Percentiles rank a stretch among this genome's conserved stretches.
Evolutionary conservation across 1,284 basidiomycete species (phyloP).

Genomic region (Singerocomus inundabilis): DNA sequence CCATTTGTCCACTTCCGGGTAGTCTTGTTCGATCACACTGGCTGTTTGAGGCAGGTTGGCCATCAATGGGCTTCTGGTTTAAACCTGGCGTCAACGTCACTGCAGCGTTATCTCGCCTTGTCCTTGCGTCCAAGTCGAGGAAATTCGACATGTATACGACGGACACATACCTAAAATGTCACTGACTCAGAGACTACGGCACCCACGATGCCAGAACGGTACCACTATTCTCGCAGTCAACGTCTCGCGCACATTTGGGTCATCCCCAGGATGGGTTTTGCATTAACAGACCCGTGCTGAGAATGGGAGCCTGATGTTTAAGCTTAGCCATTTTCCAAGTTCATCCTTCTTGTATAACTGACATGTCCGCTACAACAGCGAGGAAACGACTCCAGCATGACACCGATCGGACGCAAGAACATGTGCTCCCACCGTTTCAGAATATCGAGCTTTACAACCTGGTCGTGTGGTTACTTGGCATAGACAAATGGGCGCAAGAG

Average conservation of each 20-base stretch:
- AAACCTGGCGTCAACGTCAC: conserved; percentile 50
- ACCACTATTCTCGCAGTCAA: conserved; percentile 67
- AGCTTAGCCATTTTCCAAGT: background rate
- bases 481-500: conserved; percentile 51
- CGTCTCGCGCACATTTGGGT: conserved; percentile 86
- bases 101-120: conserved; percentile 52
- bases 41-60: conserved; percentile 55
- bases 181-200: background rate
- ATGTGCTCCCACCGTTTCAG: conserved; percentile 72
- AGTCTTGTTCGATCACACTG: background rate
- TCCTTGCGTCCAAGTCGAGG: conserved; percentile 40
- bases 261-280: conserved; percentile 76
- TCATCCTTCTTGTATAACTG: background rate
- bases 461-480: conserved; percentile 69
- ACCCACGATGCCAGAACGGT: conserved; percentile 69
- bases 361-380: conserved; percentile 37
- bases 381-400: conserved; percentile 39
- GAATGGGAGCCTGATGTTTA: conserved; percentile 51
- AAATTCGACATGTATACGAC: conserved; percentile 78
- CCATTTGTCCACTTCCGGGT: conserved; percentile 5
- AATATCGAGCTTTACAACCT: conserved; percentile 85
- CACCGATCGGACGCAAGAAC: conserved; percentile 43
- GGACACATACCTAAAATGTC: conserved; percentile 38
- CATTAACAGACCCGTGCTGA: conserved; percentile 60
- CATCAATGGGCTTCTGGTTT: conserved; percentile 79